These are phyloP conservation scores for Fonsecaea erecta DNA, from an alignment of 2,329 filamentous ascomycete species.

Conservation along the genomic window DNA sequence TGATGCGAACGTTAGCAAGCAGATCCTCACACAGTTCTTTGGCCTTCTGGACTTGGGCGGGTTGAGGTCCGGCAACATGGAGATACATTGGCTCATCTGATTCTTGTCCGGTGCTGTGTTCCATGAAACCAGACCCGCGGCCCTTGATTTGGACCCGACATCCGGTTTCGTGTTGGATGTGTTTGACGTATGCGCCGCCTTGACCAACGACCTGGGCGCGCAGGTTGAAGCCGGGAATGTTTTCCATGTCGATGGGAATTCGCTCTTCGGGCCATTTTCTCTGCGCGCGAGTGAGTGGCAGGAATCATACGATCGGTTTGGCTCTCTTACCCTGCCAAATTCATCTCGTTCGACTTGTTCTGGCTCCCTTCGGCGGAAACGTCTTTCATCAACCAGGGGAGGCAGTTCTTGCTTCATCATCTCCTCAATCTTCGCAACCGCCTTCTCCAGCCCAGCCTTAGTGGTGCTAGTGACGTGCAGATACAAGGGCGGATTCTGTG, in stretches of 20 bases:
- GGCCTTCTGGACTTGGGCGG: slow-evolving; percentile 80
- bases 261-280: slow-evolving; percentile 99
- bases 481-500: slow-evolving; percentile 89
- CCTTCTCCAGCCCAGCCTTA: slow-evolving; percentile 88
- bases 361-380: slow-evolving; percentile 81
- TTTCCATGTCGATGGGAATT: slow-evolving; percentile 87
- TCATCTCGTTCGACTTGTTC: slow-evolving; percentile 87
- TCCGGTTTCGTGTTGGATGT: slow-evolving; percentile 92
- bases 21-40: slow-evolving; percentile 89
- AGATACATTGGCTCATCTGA: slow-evolving; percentile 97
- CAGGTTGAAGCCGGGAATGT: slow-evolving; percentile 91
- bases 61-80: slow-evolving; percentile 92
- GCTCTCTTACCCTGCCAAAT: slow-evolving; percentile 73
- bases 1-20: slow-evolving; percentile 80
- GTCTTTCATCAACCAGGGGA: slow-evolving; percentile 90
- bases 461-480: slow-evolving; percentile 92
- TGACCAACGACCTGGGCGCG: slow-evolving; percentile 95
- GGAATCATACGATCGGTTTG: background rate
- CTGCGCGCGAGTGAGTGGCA: slow-evolving; percentile 53
- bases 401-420: slow-evolving; percentile 95
- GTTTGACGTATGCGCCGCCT: slow-evolving; percentile 94
- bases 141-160: slow-evolving; percentile 99
- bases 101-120: slow-evolving; percentile 83
- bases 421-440: slow-evolving; percentile 86
- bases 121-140: slow-evolving; percentile 90